Conservation (phyloP, 2,329 filamentous ascomycete genomes). For the Pseudogymnoascus sp. region DNA sequence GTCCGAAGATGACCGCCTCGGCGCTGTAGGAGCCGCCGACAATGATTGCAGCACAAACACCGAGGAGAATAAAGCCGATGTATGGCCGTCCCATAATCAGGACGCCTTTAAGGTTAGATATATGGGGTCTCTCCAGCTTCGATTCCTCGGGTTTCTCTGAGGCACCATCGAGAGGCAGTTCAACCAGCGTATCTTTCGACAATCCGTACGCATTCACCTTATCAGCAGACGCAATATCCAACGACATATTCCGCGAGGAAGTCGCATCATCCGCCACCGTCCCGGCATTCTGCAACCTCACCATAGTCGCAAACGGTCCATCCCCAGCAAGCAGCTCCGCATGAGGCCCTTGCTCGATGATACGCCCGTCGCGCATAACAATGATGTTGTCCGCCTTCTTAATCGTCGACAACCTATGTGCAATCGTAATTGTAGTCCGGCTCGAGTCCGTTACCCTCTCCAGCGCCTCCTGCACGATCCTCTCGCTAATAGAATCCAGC, state of each 20-base stretch:
- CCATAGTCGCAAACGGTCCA: constrained; percentile 24
- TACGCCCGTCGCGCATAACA: constrained; percentile 32
- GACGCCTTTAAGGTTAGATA: constrained; percentile 16
- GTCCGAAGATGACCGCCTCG: constrained; percentile 50
- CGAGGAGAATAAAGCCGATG: constrained; percentile 32
- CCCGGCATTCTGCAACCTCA: constrained; percentile 13
- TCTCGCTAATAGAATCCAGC: constrained; percentile 51
- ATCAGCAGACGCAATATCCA: neutral
- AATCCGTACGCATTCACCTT: constrained; percentile 15
- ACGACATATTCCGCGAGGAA: constrained; percentile 4
- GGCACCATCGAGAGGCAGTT: constrained; percentile 36
- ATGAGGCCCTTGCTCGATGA: constrained; percentile 35
- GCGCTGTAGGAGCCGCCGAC: constrained; percentile 42
- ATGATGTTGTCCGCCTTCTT: constrained; percentile 34
- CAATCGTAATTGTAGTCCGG: constrained; percentile 35
- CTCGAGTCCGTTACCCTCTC: constrained; percentile 23
- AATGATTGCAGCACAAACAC: constrained; percentile 37
- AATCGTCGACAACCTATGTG: constrained; percentile 36
- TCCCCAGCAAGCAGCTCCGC: constrained; percentile 21
- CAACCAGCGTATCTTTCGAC: constrained; percentile 11
- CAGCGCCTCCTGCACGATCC: constrained; percentile 41
- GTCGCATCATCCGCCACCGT: constrained; percentile 27
- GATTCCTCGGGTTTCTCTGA: constrained; percentile 27
- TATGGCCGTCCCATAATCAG: constrained; percentile 31
- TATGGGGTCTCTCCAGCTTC: constrained; percentile 18